Evolutionary conservation across 495 filamentous ascomycete genomes (phyloP).

Genomic region (Aspergillus homomorphus): DNA sequence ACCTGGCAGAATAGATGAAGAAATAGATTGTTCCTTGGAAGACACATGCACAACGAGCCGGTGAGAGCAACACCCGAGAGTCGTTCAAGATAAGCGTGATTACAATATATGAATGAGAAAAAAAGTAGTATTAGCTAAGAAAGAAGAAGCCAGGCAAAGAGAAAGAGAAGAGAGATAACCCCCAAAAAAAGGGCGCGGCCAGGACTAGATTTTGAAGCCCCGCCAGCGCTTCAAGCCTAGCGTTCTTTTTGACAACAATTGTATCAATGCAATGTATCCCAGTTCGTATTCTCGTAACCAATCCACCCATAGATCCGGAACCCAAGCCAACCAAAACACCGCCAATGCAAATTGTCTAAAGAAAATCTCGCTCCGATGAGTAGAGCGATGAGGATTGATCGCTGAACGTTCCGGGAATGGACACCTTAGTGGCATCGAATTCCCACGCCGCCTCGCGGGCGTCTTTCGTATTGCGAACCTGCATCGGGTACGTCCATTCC

Average conservation of each 20-base stretch:
- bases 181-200: not conserved
- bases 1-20: not conserved
- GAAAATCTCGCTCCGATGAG: slow-evolving; percentile 1
- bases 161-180: not conserved
- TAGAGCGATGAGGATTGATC: not conserved
- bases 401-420: not conserved
- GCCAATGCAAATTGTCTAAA: slow-evolving; percentile 3
- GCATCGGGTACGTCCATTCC: slow-evolving; percentile 37
- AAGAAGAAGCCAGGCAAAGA: not conserved
- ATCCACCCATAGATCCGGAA: not conserved
- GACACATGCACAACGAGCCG: not conserved
- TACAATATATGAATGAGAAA: not conserved
- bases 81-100: not conserved
- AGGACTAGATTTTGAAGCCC: not conserved
- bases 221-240: not conserved
- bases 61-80: not conserved
- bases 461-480: slow-evolving; percentile 29
- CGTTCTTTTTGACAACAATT: not conserved
- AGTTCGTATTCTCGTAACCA: slow-evolving; percentile 1
- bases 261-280: not conserved
- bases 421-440: slow-evolving; percentile 31
- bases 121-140: not conserved
- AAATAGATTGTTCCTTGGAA: not conserved
- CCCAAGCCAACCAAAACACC: slow-evolving; percentile 3
- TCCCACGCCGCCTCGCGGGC: slow-evolving; percentile 38